These are phyloP conservation scores for Ophiostoma sp. DNA, from an alignment of 2,329 filamentous ascomycete genomes.

Conservation along the genomic window DNA sequence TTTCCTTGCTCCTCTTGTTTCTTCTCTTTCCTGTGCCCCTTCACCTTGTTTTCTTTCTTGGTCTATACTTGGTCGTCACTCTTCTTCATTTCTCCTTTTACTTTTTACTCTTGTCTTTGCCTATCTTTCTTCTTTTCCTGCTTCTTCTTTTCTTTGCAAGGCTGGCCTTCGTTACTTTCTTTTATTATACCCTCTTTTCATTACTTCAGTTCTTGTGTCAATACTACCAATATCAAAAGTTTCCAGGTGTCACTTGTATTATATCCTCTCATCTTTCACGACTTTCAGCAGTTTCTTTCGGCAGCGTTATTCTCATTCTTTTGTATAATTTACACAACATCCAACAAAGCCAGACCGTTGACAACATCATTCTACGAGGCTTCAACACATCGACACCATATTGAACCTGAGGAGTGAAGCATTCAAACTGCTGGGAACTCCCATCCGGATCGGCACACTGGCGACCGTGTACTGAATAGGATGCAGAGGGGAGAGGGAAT, in stretches of 20 bases:
- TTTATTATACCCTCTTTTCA: constrained; percentile 20
- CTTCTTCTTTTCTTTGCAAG: constrained; percentile 23
- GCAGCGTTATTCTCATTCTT: not conserved
- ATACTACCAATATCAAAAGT: constrained; percentile 8
- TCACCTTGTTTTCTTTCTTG: constrained; percentile 20
- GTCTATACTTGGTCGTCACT: not conserved
- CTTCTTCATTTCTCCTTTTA: not conserved
- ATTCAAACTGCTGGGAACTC: constrained; percentile 22
- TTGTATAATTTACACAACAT: not conserved
- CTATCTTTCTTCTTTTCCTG: constrained; percentile 22
- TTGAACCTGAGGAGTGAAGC: not conserved
- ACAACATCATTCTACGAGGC: not conserved
- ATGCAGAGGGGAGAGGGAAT: constrained; percentile 31
- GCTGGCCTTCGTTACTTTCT: constrained; percentile 28
- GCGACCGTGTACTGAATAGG: constrained; percentile 23
- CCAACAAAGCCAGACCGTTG: too few relatives aligned
- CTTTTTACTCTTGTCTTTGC: not conserved
- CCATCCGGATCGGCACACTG: constrained; percentile 20
- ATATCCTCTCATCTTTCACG: not conserved
- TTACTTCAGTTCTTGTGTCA: not conserved
- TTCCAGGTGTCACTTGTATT: constrained; percentile 2
- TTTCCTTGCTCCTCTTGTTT: constrained; percentile 18
- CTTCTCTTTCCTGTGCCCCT: not conserved
- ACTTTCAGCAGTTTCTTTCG: constrained; percentile 18
- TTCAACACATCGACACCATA: not conserved